Evolutionary conservation across 2,329 filamentous ascomycete genomes (phyloP).

Genomic region (Blastomyces gilchristii): DNA sequence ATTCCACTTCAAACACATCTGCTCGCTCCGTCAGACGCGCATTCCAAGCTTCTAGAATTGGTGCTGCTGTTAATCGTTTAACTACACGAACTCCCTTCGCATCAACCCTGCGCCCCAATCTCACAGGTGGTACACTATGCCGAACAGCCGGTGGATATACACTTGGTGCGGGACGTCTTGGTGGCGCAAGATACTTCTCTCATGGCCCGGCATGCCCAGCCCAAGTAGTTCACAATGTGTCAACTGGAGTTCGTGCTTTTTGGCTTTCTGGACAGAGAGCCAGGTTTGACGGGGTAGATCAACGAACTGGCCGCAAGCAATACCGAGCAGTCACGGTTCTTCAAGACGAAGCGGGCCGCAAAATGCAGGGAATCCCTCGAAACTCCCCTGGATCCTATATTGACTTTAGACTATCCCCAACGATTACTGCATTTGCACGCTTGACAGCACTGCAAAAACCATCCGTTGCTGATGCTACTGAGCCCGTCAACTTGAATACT

Average conservation of each 20-base stretch:
- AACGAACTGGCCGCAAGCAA: conserved; percentile 59
- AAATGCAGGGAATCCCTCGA: conserved; percentile 47
- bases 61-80: conserved; percentile 49
- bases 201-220: conserved; percentile 76
- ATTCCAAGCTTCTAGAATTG: conserved; percentile 48
- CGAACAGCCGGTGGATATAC: conserved; percentile 86
- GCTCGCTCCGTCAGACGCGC: conserved; percentile 42
- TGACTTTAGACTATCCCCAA: conserved; percentile 81
- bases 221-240: conserved; percentile 92
- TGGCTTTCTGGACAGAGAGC: conserved; percentile 83
- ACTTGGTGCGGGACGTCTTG: conserved; percentile 55
- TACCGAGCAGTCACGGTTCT: conserved; percentile 67
- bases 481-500: conserved; percentile 59
- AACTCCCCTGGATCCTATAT: conserved; percentile 65
- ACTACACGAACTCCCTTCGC: conserved; percentile 76
- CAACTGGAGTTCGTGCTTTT: conserved; percentile 82
- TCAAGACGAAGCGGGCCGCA: conserved; percentile 61
- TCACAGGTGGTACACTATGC: conserved; percentile 77
- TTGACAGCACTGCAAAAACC: conserved; percentile 38
- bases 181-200: conserved; percentile 77
- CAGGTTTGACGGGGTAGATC: conserved; percentile 68
- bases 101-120: conserved; percentile 76
- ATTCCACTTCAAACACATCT: conserved; percentile 44
- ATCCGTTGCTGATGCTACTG: conserved; percentile 23
- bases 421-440: conserved; percentile 75